Evolutionary conservation across 2,329 filamentous ascomycete species (phyloP), one percentile per base, ranked within the genome.

Genomic region (Microsporum canis): DNA sequence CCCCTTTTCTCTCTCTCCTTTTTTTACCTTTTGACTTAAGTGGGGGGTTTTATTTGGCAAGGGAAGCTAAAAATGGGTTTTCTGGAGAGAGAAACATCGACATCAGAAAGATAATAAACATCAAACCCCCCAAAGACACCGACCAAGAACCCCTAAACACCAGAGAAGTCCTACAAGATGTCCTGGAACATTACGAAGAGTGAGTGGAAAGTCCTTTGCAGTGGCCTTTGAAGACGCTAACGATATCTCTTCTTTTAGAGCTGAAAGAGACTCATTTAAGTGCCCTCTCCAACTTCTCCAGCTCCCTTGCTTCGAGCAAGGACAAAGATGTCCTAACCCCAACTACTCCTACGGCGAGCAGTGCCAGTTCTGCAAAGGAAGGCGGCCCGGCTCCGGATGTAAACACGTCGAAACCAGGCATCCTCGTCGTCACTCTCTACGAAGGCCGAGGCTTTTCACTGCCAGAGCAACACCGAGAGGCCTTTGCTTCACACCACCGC

Each of bases 201-300:
- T 53, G 29, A 31, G 49, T 12, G 27, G 5, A n/a, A 10, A 33
- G 49, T 29, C 47, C 27, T 14, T 12, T 6, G 3, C 12, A 31
- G 12, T n/a, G 10, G 49, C 29, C 49, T 6, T 53, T 53, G 49
- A 7, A 1, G 49, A 34, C 33, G 27, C 49, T 53, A 34, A 53
- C 12, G 17, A 23, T 12, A 5, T 10, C 10, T n/a, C 10, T 8
- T 27, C 49, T 5, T 43, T 43, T 34, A 53, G 49, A 53, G 49
- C 49, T 53, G 49, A 53, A 53, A 34, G 49, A 53, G 49, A 53
- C 49, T n/a, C 49, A 53, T 53, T 7, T 53, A 12, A 53, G 49
- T n/a, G 49, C 49, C 31, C 49, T 53, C 49, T 53, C 49, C 17
- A 53, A 53, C 31, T 31, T 53, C 49, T 53, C 49, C 49, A 53